Conservation (phyloP, 108 stramenopile species). For the Conticribra weissflogii region DNA sequence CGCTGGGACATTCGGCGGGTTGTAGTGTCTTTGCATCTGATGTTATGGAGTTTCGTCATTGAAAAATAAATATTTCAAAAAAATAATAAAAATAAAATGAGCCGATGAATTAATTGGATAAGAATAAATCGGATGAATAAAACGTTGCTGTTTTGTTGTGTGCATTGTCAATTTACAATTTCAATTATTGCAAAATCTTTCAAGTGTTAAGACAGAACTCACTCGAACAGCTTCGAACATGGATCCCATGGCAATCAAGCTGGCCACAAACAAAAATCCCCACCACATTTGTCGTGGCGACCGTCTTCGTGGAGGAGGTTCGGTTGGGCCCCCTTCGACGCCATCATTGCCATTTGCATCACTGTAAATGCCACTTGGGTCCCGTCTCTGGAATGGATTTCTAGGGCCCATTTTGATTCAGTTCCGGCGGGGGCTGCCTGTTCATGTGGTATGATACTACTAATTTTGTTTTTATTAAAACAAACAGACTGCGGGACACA, state of each 20-base stretch:
- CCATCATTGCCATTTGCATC: background rate
- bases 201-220: background rate
- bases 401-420: too few species aligned
- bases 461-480: too few species aligned
- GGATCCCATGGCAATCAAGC: slow-evolving; percentile 45
- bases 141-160: too few species aligned
- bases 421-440: too few species aligned
- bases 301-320: slow-evolving; percentile 5
- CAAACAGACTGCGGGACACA: too few species aligned
- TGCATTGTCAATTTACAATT: too few species aligned
- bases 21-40: slow-evolving; percentile 17
- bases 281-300: slow-evolving; percentile 32
- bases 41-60: background rate
- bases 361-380: background rate
- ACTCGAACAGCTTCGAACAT: slow-evolving; percentile 40
- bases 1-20: slow-evolving; percentile 15
- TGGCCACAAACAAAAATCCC: slow-evolving; percentile 27
- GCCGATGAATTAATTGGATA: background rate
- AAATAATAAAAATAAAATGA: background rate
- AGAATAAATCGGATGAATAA: background rate
- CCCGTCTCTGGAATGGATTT: background rate
- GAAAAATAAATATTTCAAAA: background rate
- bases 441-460: too few species aligned
- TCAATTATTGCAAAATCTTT: background rate
- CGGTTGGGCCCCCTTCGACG: too few species aligned